These are phyloP conservation scores for Tremella yokohamensis DNA, from an alignment of 768 basidiomycete genomes.

Conservation along the genomic window DNA sequence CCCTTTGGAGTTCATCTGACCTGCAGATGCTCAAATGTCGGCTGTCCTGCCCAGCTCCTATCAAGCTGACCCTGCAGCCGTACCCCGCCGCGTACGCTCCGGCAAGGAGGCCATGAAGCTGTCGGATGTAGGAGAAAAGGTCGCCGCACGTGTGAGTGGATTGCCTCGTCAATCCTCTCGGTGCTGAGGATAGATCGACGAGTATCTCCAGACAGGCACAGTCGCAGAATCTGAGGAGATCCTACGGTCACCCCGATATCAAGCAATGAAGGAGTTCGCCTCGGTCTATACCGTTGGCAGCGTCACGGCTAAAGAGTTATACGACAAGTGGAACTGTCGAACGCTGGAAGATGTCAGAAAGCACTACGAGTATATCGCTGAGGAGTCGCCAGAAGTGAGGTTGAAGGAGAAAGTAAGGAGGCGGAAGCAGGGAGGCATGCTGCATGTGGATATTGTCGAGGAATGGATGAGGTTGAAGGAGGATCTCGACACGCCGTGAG, in stretches of 20 bases:
- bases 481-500: conserved; percentile 48
- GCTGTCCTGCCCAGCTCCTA: background rate
- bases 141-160: conserved; percentile 40
- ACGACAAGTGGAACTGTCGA: conserved; percentile 53
- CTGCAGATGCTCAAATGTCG: conserved; percentile 32
- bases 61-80: conserved; percentile 30
- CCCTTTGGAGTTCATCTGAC: background rate
- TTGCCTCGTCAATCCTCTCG: background rate
- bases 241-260: conserved; percentile 34
- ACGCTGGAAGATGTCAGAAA: conserved; percentile 60
- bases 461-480: conserved; percentile 47
- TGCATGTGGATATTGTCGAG: conserved; percentile 47
- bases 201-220: conserved; percentile 39
- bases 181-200: conserved; percentile 39
- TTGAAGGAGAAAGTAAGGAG: conserved; percentile 55
- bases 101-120: conserved; percentile 46
- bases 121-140: conserved; percentile 44
- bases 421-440: conserved; percentile 45
- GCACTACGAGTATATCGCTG: conserved; percentile 41
- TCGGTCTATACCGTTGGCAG: conserved; percentile 48
- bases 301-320: conserved; percentile 40
- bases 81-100: conserved; percentile 40
- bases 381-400: conserved; percentile 52
- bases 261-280: conserved; percentile 39
- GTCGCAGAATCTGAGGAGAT: conserved; percentile 43